A percentile compares a stretch with the other conserved stretches of the same genome.
These are phyloP conservation scores for Camelina hispida DNA, from an alignment of 345 rosid genomes.

Conservation along the genomic window DNA sequence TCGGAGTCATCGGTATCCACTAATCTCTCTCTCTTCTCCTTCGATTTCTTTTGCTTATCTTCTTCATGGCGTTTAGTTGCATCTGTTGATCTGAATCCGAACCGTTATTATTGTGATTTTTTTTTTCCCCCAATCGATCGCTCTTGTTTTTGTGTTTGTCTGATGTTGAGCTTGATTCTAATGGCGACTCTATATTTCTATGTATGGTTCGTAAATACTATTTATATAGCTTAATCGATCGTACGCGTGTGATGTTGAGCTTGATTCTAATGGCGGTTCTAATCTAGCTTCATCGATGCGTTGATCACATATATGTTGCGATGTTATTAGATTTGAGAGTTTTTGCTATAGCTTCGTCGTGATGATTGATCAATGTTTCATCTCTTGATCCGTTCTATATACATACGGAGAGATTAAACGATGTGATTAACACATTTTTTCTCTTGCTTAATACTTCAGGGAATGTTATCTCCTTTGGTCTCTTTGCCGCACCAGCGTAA, in stretches of 20 bases:
- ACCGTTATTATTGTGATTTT: not conserved
- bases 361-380: not conserved
- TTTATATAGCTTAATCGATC: too few relatives aligned
- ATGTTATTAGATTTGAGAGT: not conserved
- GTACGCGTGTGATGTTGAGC: not conserved
- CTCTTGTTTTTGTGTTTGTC: not conserved
- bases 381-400: too few relatives aligned
- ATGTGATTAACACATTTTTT: not conserved
- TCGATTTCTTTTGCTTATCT: too few relatives aligned
- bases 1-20: slow-evolving; percentile 41
- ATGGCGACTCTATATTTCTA: not conserved
- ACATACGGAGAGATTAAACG: not conserved
- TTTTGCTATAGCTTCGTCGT: not conserved
- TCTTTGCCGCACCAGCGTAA: slow-evolving; percentile 59
- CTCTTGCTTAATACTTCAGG: slow-evolving; percentile 47
- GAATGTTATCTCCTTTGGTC: slow-evolving; percentile 58
- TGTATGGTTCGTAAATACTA: too few relatives aligned
- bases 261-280: not conserved
- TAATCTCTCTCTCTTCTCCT: not conserved
- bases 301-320: too few relatives aligned
- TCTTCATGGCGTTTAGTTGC: not conserved
- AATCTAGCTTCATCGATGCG: not conserved
- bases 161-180: not conserved
- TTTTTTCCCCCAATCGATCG: not conserved
- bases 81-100: not conserved